A percentile compares a stretch with the other conserved stretches of the same genome.
phyloP scores from a whole-genome alignment of 2,329 filamentous ascomycete species.

The Alternaria viburni region DNA sequence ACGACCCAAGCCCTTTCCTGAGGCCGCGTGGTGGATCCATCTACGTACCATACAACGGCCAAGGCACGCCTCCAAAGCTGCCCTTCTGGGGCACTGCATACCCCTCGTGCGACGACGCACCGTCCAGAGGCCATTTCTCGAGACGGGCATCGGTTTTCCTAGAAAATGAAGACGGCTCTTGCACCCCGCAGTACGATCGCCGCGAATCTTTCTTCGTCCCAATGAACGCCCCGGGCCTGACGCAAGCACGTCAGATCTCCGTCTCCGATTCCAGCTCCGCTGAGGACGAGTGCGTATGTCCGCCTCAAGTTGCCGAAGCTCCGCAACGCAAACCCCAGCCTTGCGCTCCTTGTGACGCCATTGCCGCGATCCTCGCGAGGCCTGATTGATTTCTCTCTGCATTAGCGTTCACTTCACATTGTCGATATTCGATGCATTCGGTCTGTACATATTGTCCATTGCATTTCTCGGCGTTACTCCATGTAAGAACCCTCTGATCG shows the following conservation, averaged over 20 bases:
- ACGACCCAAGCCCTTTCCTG: conserved; percentile 29
- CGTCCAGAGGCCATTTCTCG: conserved; percentile 15
- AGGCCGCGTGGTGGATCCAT: conserved; percentile 35
- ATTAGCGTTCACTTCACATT: conserved; percentile 22
- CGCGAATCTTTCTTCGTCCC: conserved; percentile 22
- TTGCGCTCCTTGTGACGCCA: conserved; percentile 33
- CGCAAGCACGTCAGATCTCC: conserved; percentile 21
- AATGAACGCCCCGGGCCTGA: conserved; percentile 14
- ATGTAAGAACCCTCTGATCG: conserved; percentile 33
- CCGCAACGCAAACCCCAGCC: conserved; percentile 26
- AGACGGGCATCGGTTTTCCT: conserved; percentile 18
- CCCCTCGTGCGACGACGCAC: conserved; percentile 18
- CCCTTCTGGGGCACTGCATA: conserved; percentile 27
- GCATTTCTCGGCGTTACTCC: conserved; percentile 29
- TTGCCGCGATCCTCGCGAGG: conserved; percentile 32
- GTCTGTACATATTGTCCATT: conserved; percentile 17
- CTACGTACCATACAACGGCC: conserved; percentile 31
- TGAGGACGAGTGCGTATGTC: conserved; percentile 21
- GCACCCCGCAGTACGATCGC: conserved; percentile 23
- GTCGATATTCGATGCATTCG: conserved; percentile 31
- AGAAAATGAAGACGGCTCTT: conserved; percentile 4
- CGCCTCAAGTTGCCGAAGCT: conserved; percentile 12
- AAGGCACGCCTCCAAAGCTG: conserved; percentile 29
- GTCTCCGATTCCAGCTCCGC: conserved; percentile 17
- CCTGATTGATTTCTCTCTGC: conserved; percentile 17